These are phyloP conservation scores for Pisolithus tinctorius DNA, from an alignment of 768 basidiomycete species.

Conservation along the genomic window DNA sequence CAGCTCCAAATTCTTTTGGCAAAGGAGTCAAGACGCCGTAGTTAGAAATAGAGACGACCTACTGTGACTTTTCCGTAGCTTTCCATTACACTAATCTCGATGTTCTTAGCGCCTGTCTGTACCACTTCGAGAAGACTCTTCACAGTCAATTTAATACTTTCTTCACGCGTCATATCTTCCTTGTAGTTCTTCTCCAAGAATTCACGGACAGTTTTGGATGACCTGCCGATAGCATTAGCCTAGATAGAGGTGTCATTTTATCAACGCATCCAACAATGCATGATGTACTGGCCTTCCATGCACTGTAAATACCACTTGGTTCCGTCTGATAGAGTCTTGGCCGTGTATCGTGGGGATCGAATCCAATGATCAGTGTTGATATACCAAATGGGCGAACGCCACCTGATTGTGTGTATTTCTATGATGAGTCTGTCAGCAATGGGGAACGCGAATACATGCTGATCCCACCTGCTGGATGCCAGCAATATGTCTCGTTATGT, in stretches of 20 bases:
- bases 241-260: slow-evolving; percentile 23
- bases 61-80: slow-evolving; percentile 91
- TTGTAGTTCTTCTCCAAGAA: slow-evolving; percentile 98
- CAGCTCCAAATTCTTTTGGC: slow-evolving; percentile 69
- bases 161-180: slow-evolving; percentile 81
- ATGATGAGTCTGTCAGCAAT: not conserved
- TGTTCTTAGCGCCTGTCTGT: slow-evolving; percentile 99
- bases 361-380: slow-evolving; percentile 93
- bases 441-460: not conserved
- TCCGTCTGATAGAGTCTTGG: slow-evolving; percentile 96
- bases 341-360: slow-evolving; percentile 84
- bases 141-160: slow-evolving; percentile 90
- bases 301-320: slow-evolving; percentile 95
- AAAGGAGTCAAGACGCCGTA: not conserved
- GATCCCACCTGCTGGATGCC: slow-evolving; percentile 90
- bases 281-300: slow-evolving; percentile 76
- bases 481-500: slow-evolving; percentile 96
- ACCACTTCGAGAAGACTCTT: slow-evolving; percentile 96
- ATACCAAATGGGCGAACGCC: slow-evolving; percentile 98
- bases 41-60: slow-evolving; percentile 15
- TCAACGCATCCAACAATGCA: not conserved
- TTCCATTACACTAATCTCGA: slow-evolving; percentile 98
- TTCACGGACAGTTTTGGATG: slow-evolving; percentile 96
- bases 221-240: slow-evolving; percentile 97
- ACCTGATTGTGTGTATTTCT: slow-evolving; percentile 98